Percentiles rank a stretch among this genome's conserved stretches.
These are phyloP conservation scores for Bathelium albidoporum DNA, from an alignment of 495 filamentous ascomycete species.

Conservation along the genomic window DNA sequence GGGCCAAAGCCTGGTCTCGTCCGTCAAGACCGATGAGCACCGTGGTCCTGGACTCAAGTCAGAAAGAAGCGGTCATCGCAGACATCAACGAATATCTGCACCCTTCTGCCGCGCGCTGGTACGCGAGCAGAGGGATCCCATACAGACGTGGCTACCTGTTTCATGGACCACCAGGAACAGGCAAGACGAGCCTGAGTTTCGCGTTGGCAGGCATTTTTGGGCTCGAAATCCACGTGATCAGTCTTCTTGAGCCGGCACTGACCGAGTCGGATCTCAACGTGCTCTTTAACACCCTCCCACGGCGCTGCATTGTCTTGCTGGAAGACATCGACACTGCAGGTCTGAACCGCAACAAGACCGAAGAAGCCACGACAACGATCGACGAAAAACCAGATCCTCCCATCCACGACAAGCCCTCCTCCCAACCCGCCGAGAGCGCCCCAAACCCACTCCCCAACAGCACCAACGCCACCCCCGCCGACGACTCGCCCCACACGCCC, in stretches of 20 bases:
- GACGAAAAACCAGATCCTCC: neutral
- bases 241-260: constrained; percentile 48
- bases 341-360: constrained; percentile 43
- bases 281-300: constrained; percentile 59
- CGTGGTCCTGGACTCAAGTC: constrained; percentile 64
- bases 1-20: constrained; percentile 57
- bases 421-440: neutral
- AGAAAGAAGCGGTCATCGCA: constrained; percentile 60
- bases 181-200: constrained; percentile 37
- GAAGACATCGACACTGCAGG: constrained; percentile 66
- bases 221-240: constrained; percentile 60
- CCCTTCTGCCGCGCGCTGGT: constrained; percentile 60
- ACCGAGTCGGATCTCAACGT: constrained; percentile 61
- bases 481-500: neutral
- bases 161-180: constrained; percentile 33
- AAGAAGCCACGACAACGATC: constrained; percentile 7
- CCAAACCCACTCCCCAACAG: neutral
- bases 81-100: constrained; percentile 89
- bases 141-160: constrained; percentile 36
- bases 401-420: neutral
- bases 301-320: constrained; percentile 59
- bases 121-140: constrained; percentile 52
- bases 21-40: constrained; percentile 70
- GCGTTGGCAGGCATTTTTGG: constrained; percentile 63
- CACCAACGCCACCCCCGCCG: neutral